Conservation (phyloP, 1,284 basidiomycete species). For the Tylopilus sp. region DNA sequence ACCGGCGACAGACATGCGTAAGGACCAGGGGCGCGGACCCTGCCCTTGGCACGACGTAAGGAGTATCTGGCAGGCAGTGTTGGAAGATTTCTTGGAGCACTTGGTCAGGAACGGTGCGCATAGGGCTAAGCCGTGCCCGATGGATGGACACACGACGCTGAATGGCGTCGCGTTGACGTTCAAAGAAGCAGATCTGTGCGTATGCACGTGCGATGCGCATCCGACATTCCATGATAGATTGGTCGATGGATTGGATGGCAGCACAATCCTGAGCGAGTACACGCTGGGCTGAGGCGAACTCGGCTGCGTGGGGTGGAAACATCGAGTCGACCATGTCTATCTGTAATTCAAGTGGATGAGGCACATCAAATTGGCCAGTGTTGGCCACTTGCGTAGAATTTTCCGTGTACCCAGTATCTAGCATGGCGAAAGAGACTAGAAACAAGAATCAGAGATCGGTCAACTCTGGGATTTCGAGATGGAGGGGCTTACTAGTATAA, state of each 20-base stretch:
- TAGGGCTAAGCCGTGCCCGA: constrained; percentile 28
- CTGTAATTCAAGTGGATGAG: constrained; percentile 1
- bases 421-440: constrained; percentile 9
- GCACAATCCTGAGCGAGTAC: constrained; percentile 15
- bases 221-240: constrained; percentile 18
- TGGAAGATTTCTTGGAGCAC: constrained; percentile 34
- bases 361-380: not conserved
- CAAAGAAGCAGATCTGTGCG: constrained; percentile 20
- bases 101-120: constrained; percentile 31
- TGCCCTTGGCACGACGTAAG: constrained; percentile 23
- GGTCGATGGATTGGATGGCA: constrained; percentile 15
- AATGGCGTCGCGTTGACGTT: constrained; percentile 18
- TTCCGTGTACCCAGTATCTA: not conserved
- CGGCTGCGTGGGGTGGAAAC: constrained; percentile 20
- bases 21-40: constrained; percentile 29
- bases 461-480: not conserved
- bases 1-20: constrained; percentile 34
- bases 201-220: constrained; percentile 16
- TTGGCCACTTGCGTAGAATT: not conserved
- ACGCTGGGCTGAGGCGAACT: constrained; percentile 17
- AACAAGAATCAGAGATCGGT: not conserved
- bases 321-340: constrained; percentile 23
- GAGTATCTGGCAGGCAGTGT: constrained; percentile 24
- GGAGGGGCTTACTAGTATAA: constrained; percentile 11
- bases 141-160: constrained; percentile 22